These are phyloP conservation scores for Glycyrrhiza uralensis DNA, from an alignment of 306 rosid genomes.

Conservation along the genomic window DNA sequence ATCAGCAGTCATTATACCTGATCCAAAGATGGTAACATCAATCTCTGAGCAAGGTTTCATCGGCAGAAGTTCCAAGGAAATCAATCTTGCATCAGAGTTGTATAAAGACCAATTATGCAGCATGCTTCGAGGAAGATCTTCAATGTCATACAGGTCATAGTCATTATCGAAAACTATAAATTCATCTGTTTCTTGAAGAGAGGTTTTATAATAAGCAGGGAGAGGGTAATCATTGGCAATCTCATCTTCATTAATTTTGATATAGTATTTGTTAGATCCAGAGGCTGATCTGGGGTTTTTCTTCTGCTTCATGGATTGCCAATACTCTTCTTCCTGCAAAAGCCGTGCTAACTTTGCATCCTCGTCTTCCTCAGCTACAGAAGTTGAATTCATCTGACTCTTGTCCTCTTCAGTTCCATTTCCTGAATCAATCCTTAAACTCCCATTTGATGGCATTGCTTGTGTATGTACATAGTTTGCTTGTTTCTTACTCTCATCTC, in stretches of 20 bases:
- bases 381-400: conserved; percentile 30
- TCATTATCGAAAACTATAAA: conserved; percentile 60
- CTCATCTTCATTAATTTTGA: conserved; percentile 91
- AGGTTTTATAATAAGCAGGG: conserved; percentile 81
- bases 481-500: conserved; percentile 54
- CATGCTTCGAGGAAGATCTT: conserved; percentile 81
- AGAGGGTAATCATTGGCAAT: conserved; percentile 92
- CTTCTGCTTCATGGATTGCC: conserved; percentile 64
- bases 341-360: conserved; percentile 72
- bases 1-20: conserved; percentile 80
- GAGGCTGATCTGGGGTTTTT: conserved; percentile 46
- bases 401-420: conserved; percentile 29
- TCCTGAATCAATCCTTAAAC: conserved; percentile 50
- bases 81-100: conserved; percentile 79
- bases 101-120: conserved; percentile 88
- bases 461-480: conserved; percentile 38
- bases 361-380: conserved; percentile 56
- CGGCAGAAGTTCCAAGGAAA: conserved; percentile 94
- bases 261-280: conserved; percentile 56
- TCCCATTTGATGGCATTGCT: conserved; percentile 36
- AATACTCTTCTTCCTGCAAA: conserved; percentile 86
- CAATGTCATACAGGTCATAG: conserved; percentile 44
- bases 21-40: conserved; percentile 88
- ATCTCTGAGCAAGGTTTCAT: conserved; percentile 93
- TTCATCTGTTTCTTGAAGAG: conserved; percentile 71